Evolutionary conservation across 2,329 filamentous ascomycete genomes (phyloP).

Genomic region (Emmonsiellopsis sp.): DNA sequence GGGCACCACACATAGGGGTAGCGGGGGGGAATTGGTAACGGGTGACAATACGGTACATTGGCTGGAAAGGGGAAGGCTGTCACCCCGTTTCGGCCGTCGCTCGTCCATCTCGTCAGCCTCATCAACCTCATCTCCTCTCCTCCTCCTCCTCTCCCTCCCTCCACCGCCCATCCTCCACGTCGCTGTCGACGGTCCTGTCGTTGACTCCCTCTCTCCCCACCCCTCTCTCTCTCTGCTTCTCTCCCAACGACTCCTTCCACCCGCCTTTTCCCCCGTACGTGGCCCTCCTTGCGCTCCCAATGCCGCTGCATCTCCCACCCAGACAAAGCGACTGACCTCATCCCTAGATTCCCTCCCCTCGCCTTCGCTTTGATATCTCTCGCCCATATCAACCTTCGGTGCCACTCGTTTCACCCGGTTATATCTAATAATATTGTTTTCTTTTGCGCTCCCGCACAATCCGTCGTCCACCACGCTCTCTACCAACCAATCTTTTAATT

Average conservation of each 20-base stretch:
- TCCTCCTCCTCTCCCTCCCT: conserved; percentile 9
- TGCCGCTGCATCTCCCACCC: background rate
- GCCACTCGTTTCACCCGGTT: too few species aligned
- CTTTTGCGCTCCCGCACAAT: too few species aligned
- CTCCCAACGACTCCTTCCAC: conserved; percentile 5
- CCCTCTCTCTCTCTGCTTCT: conserved; percentile 13
- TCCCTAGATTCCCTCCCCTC: background rate
- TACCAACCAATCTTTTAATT: too few species aligned
- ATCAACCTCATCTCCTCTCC: conserved; percentile 11
- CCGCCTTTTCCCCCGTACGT: conserved; percentile 7
- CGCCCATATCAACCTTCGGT: too few species aligned
- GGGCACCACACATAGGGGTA: too few species aligned
- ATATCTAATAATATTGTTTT: too few species aligned
- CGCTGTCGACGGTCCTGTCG: conserved; percentile 2
- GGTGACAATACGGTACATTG: background rate
- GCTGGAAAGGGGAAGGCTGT: background rate
- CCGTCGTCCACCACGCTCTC: too few species aligned
- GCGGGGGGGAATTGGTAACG: too few species aligned
- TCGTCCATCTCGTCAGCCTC: background rate
- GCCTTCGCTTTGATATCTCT: background rate
- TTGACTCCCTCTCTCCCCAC: conserved; percentile 8
- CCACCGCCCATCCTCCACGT: background rate
- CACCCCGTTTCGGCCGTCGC: conserved; percentile 1
- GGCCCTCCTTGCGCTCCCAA: conserved; percentile 2
- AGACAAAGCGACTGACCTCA: background rate